Conservation (phyloP, 2,329 filamentous ascomycete genomes). For the Ophiostoma perfectum region DNA sequence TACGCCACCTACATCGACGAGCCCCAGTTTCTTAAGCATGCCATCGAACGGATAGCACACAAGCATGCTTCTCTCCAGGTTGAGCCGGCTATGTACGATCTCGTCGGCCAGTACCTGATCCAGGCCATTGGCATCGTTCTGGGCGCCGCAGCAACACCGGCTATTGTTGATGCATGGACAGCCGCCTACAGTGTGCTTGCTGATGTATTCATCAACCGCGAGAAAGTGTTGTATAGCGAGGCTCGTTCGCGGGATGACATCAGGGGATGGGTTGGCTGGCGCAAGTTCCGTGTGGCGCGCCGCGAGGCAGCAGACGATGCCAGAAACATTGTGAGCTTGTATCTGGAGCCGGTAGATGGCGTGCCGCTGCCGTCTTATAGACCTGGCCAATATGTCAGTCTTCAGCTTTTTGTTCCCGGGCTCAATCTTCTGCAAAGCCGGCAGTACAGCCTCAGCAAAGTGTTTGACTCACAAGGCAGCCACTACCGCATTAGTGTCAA, state of each 20-base stretch:
- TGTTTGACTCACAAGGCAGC: not conserved
- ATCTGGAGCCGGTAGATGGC: conserved; percentile 60
- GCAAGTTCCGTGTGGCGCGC: conserved; percentile 50
- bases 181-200: conserved; percentile 68
- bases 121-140: conserved; percentile 61
- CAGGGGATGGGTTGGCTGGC: conserved; percentile 43
- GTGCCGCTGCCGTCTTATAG: conserved; percentile 52
- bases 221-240: conserved; percentile 53
- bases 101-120: conserved; percentile 66
- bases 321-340: conserved; percentile 62
- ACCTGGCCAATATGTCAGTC: conserved; percentile 66
- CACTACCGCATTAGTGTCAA: conserved; percentile 66
- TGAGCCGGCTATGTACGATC: conserved; percentile 60
- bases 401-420: conserved; percentile 56
- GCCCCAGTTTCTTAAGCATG: conserved; percentile 51
- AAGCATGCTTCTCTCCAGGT: conserved; percentile 72
- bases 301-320: conserved; percentile 55
- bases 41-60: conserved; percentile 64
- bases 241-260: conserved; percentile 30
- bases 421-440: conserved; percentile 62
- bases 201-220: conserved; percentile 62
- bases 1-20: conserved; percentile 71
- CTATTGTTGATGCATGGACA: conserved; percentile 65
- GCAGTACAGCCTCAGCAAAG: conserved; percentile 59
- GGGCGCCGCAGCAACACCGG: conserved; percentile 59